These are phyloP conservation scores for Pelagomonas calceolata DNA, from an alignment of 108 stramenopile genomes.

Conservation along the genomic window DNA sequence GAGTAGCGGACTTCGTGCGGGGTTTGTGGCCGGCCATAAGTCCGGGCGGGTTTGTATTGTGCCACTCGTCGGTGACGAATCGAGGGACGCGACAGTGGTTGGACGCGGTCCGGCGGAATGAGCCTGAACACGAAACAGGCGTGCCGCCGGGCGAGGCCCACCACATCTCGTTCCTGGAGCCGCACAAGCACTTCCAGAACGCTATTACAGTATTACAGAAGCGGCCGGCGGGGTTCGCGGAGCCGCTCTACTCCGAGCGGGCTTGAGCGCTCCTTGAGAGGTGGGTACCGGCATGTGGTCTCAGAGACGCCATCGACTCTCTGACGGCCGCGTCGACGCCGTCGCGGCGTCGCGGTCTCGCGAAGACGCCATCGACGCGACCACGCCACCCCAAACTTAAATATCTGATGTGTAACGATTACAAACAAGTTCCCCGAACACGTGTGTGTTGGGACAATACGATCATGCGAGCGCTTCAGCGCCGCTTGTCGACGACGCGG, in stretches of 20 bases:
- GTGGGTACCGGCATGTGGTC: too few species aligned
- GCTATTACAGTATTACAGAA: constrained; percentile 58
- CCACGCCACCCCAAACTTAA: too few species aligned
- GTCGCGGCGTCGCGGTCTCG: too few species aligned
- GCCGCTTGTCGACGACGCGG: too few species aligned
- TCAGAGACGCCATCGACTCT: too few species aligned
- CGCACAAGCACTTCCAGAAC: constrained; percentile 66
- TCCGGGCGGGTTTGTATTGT: constrained; percentile 61
- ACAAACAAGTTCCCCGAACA: too few species aligned
- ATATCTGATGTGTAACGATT: too few species aligned
- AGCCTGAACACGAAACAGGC: constrained; percentile 39
- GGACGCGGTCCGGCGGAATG: constrained; percentile 35
- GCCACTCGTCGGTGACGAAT: constrained; percentile 69
- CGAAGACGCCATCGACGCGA: too few species aligned
- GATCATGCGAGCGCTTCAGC: too few species aligned
- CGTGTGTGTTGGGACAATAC: too few species aligned
- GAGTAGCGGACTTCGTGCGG: constrained; percentile 50
- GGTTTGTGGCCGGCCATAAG: constrained; percentile 44
- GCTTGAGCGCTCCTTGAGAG: too few species aligned
- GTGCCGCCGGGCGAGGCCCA: constrained; percentile 44
- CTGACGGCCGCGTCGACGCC: too few species aligned
- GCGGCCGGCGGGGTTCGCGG: constrained; percentile 31
- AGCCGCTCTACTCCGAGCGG: constrained; percentile 59
- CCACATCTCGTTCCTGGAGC: constrained; percentile 60
- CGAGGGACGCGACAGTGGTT: constrained; percentile 56